Percentiles rank a stretch among this genome's conserved stretches.
phyloP scores from a whole-genome alignment of 441 rosid genomes.

The Gossypium schwendimanii region DNA sequence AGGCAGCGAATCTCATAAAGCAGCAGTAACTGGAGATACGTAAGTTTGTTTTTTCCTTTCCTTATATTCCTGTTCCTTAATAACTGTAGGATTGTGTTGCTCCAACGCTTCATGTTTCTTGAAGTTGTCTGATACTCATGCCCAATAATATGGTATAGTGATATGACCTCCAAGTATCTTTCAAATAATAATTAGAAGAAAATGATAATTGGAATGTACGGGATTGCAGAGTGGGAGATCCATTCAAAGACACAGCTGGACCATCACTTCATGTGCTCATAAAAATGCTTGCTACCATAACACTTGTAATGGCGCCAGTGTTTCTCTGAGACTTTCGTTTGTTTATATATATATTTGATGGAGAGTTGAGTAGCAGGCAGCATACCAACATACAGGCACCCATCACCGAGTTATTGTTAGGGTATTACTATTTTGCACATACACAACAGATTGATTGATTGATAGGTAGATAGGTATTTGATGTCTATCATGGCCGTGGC shows the following conservation, averaged over 20 bases:
- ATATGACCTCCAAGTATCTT: background rate
- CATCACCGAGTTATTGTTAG: background rate
- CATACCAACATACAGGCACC: background rate
- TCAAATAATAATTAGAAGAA: background rate
- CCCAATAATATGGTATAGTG: background rate
- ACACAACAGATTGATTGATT: background rate
- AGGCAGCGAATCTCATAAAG: constrained; percentile 94
- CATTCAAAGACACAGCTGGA: constrained; percentile 98
- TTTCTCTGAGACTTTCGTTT: constrained; percentile 24
- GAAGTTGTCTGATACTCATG: background rate
- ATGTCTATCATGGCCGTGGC: background rate
- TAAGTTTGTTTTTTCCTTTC: constrained; percentile 30
- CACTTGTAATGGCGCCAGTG: constrained; percentile 50
- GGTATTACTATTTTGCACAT: background rate
- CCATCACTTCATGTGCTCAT: constrained; percentile 92
- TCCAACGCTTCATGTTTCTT: background rate
- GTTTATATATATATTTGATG: background rate
- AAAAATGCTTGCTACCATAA: constrained; percentile 93
- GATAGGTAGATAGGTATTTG: background rate
- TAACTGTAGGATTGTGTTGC: background rate
- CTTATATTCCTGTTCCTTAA: background rate
- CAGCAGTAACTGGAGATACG: constrained; percentile 97
- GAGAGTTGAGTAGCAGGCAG: background rate
- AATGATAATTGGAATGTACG: background rate
- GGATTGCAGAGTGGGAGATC: constrained; percentile 86